Evolutionary conservation across 2,329 filamentous ascomycete species (phyloP).

Genomic region (Sporothrix euskadiensis): DNA sequence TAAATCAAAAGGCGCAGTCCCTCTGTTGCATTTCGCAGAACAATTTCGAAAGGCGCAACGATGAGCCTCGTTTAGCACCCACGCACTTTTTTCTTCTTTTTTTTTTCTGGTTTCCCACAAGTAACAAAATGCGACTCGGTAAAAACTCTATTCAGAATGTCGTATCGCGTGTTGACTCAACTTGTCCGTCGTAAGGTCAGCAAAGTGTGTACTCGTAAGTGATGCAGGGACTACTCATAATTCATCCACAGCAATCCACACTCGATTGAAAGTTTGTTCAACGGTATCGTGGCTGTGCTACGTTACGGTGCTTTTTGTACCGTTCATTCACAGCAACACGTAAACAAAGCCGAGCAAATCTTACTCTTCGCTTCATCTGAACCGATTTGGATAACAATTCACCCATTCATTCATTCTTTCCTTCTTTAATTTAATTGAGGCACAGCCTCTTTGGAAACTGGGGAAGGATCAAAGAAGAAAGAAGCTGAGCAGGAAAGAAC

Average conservation of each 20-base stretch:
- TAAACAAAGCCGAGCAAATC: background rate
- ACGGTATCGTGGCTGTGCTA: constrained; percentile 17
- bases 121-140: background rate
- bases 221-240: background rate
- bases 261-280: background rate
- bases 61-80: background rate
- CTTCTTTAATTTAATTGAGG: background rate
- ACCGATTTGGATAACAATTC: background rate
- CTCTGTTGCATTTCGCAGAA: constrained; percentile 4
- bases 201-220: background rate
- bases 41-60: background rate
- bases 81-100: too few species aligned
- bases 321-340: background rate
- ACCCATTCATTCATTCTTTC: background rate
- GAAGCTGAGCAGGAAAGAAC: background rate
- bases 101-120: too few species aligned
- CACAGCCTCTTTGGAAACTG: constrained; percentile 5
- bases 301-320: background rate
- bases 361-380: background rate
- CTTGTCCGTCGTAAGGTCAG: background rate
- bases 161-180: background rate
- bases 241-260: background rate
- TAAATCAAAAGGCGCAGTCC: background rate
- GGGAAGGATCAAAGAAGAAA: background rate
- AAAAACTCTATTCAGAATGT: background rate